Conservation (phyloP, 2,329 filamentous ascomycete species). For the Aspergillus tamarii region DNA sequence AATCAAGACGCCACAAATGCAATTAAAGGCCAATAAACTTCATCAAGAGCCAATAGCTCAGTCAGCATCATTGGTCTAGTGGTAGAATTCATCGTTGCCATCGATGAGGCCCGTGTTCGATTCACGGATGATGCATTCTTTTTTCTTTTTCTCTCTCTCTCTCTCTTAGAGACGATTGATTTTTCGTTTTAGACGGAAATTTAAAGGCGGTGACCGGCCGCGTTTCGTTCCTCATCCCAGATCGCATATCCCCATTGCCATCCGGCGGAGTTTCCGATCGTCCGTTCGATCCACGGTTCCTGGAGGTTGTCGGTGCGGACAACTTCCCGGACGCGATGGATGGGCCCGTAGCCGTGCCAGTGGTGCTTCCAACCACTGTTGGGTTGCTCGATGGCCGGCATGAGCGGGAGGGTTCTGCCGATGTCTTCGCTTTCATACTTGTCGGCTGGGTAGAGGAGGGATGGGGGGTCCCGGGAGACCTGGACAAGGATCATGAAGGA, state of each 20-base stretch:
- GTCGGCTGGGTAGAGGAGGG: conserved; percentile 13
- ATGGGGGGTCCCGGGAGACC: conserved; percentile 10
- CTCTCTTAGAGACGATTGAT: not conserved
- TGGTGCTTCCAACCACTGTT: conserved; percentile 18
- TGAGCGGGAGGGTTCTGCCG: not conserved
- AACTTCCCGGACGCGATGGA: not conserved
- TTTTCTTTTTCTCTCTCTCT: not conserved
- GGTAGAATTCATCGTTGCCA: conserved; percentile 51
- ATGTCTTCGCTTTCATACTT: conserved; percentile 8
- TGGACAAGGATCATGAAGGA: conserved; percentile 19
- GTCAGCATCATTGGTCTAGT: conserved; percentile 49
- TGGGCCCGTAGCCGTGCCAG: conserved; percentile 10
- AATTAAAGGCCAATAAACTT: not conserved
- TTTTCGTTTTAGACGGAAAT: not conserved
- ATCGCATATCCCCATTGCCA: conserved; percentile 53
- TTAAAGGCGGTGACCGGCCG: not conserved
- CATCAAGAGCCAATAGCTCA: not conserved
- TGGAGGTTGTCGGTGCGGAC: not conserved
- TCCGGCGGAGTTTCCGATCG: conserved; percentile 13
- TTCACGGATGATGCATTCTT: conserved; percentile 49
- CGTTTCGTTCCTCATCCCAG: conserved; percentile 32
- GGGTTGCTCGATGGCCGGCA: conserved; percentile 16
- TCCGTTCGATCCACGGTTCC: not conserved
- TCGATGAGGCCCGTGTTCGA: conserved; percentile 53
- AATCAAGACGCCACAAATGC: not conserved